Percentiles rank a stretch among this genome's conserved stretches.
phyloP scores from a whole-genome alignment of 2,329 filamentous ascomycete genomes.

The Chalaropsis ovoidea region DNA sequence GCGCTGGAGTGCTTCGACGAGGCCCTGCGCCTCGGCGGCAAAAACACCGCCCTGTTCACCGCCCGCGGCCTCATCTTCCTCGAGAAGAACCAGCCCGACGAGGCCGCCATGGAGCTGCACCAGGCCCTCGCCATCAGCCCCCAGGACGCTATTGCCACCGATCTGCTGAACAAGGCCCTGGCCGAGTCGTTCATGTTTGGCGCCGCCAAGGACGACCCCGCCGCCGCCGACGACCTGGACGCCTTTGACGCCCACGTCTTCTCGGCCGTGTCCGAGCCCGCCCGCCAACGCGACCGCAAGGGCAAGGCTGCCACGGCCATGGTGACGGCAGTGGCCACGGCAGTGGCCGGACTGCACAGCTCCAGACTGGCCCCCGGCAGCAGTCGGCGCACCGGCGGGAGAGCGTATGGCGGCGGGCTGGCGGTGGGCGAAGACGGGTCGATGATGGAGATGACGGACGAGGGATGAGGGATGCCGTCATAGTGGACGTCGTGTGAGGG shows the following conservation, averaged over 20 bases:
- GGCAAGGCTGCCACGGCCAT: constrained; percentile 34
- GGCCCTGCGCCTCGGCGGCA: constrained; percentile 70
- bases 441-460: constrained; percentile 49
- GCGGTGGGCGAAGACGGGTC: constrained; percentile 36
- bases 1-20: constrained; percentile 77
- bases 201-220: constrained; percentile 39
- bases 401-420: constrained; percentile 28
- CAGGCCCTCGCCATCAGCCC: constrained; percentile 70
- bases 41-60: constrained; percentile 66
- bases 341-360: background rate
- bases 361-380: background rate
- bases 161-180: constrained; percentile 62
- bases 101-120: constrained; percentile 73
- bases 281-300: constrained; percentile 37
- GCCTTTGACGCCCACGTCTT: constrained; percentile 47
- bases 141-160: constrained; percentile 71
- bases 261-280: constrained; percentile 27
- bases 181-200: constrained; percentile 47
- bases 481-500: too few relatives aligned
- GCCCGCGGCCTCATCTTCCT: constrained; percentile 78
- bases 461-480: constrained; percentile 33
- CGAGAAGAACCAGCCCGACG: constrained; percentile 61
- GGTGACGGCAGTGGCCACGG: constrained; percentile 2
- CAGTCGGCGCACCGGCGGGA: constrained; percentile 31
- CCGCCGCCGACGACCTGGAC: constrained; percentile 39